Evolutionary conservation across 345 rosid genomes (phyloP).

Genomic region (Brassica rapa): DNA sequence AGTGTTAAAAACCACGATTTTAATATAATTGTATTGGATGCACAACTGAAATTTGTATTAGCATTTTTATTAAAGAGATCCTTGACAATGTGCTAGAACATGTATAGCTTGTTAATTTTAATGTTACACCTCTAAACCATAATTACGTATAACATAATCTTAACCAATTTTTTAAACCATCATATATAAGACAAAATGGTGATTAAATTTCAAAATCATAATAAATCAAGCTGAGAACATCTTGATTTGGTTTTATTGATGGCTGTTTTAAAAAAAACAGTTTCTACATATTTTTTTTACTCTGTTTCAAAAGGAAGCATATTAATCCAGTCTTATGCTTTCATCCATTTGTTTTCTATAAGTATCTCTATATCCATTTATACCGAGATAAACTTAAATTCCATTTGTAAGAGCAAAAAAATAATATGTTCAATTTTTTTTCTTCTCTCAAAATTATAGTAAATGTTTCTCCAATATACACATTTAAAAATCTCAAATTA

Average conservation of each 20-base stretch:
- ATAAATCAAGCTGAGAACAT: neutral
- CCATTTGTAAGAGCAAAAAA: neutral
- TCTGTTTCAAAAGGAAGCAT: constrained; percentile 13
- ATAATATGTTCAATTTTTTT: neutral
- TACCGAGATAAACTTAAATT: neutral
- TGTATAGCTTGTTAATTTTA: neutral
- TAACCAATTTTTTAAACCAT: neutral
- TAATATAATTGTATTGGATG: neutral
- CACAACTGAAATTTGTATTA: neutral
- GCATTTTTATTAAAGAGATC: neutral
- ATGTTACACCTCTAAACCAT: neutral
- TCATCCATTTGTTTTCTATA: constrained; percentile 15
- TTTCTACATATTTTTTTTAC: constrained; percentile 25
- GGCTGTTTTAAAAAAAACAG: neutral
- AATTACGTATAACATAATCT: neutral
- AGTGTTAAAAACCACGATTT: neutral
- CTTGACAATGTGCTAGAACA: neutral
- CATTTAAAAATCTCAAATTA: neutral
- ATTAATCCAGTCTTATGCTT: neutral
- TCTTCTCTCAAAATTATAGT: neutral
- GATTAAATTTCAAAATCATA: neutral
- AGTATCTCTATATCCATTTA: neutral
- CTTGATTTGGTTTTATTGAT: constrained; percentile 6
- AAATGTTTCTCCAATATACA: neutral
- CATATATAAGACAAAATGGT: neutral